phyloP scores from a whole-genome alignment of 2,329 filamentous ascomycete species.

The Colletotrichum incanum region DNA sequence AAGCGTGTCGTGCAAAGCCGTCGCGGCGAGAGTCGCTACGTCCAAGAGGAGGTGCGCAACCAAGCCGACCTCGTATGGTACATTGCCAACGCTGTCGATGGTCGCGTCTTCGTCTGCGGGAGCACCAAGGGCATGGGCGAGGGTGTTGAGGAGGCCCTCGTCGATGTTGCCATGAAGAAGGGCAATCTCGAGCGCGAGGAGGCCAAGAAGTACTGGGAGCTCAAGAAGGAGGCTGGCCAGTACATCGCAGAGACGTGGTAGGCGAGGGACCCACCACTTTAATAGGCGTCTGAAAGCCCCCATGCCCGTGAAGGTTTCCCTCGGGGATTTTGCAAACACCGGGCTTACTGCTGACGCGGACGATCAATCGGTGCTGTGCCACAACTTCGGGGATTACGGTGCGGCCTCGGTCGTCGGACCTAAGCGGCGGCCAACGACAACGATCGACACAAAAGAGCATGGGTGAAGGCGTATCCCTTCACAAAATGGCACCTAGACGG shows the following conservation, averaged over 20 bases:
- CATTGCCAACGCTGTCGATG: conserved; percentile 96
- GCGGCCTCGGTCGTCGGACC: conserved; percentile 33
- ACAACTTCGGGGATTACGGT: conserved; percentile 31
- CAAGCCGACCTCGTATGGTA: conserved; percentile 99
- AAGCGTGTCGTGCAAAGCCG: conserved; percentile 86
- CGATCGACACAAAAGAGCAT: conserved; percentile 8
- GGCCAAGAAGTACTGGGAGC: conserved; percentile 88
- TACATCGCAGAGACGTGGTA: conserved; percentile 91
- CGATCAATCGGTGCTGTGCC: conserved; percentile 18
- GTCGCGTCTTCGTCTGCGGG: conserved; percentile 95
- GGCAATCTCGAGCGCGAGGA: conserved; percentile 88
- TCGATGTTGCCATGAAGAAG: conserved; percentile 94
- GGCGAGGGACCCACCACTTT: conserved; percentile 29
- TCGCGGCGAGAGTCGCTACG: conserved; percentile 86
- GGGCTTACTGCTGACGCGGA: conserved; percentile 30
- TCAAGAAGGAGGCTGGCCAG: conserved; percentile 93
- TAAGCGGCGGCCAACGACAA: conserved; percentile 27
- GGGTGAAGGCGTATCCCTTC: background rate
- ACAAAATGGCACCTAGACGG: conserved; percentile 28
- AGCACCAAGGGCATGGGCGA: conserved; percentile 98
- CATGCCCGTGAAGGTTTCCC: conserved; percentile 6
- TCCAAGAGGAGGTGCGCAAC: conserved; percentile 92
- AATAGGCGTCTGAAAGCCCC: conserved; percentile 4
- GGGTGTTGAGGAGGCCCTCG: conserved; percentile 88
- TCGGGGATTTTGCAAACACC: conserved; percentile 9